Evolutionary conservation across 1,284 basidiomycete species (phyloP).

Genomic region (Ceratobasidium sp.): DNA sequence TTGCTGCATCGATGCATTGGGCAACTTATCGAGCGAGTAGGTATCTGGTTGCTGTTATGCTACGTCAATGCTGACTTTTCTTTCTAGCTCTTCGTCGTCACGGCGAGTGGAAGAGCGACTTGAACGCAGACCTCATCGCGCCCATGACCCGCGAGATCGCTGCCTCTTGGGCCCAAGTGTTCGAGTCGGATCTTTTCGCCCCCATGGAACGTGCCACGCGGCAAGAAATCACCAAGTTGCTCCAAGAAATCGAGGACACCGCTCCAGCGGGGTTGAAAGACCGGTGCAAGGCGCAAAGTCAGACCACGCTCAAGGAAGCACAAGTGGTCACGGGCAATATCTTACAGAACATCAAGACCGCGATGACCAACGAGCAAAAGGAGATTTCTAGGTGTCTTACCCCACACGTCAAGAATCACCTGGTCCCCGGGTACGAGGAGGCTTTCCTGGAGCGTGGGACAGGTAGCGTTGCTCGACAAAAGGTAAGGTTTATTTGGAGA

Average conservation of each 20-base stretch:
- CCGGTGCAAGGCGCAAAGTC: slow-evolving; percentile 65
- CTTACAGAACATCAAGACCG: slow-evolving; percentile 64
- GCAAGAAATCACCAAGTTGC: slow-evolving; percentile 60
- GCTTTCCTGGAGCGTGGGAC: slow-evolving; percentile 68
- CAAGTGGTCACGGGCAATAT: slow-evolving; percentile 63
- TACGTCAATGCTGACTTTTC: slow-evolving; percentile 22
- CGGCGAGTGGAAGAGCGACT: slow-evolving; percentile 68
- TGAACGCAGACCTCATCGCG: slow-evolving; percentile 69
- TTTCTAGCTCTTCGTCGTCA: slow-evolving; percentile 66
- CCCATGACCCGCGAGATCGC: slow-evolving; percentile 73
- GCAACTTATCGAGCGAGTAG: slow-evolving; percentile 67
- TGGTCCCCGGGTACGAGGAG: slow-evolving; percentile 65
- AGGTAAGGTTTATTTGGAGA: slow-evolving; percentile 57
- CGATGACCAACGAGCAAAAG: slow-evolving; percentile 69
- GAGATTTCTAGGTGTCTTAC: slow-evolving; percentile 70
- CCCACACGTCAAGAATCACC: slow-evolving; percentile 67
- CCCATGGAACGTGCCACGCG: slow-evolving; percentile 60
- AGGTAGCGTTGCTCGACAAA: slow-evolving; percentile 72
- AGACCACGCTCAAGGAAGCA: slow-evolving; percentile 67
- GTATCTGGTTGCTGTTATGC: slow-evolving; percentile 48
- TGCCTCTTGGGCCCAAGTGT: slow-evolving; percentile 67
- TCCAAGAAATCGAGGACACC: slow-evolving; percentile 66
- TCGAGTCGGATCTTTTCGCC: slow-evolving; percentile 70
- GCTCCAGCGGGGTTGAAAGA: slow-evolving; percentile 68
- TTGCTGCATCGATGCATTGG: slow-evolving; percentile 71